Base-by-base conservation (phyloP, 208 protist species). In the Leishmania amazonensis region DNA sequence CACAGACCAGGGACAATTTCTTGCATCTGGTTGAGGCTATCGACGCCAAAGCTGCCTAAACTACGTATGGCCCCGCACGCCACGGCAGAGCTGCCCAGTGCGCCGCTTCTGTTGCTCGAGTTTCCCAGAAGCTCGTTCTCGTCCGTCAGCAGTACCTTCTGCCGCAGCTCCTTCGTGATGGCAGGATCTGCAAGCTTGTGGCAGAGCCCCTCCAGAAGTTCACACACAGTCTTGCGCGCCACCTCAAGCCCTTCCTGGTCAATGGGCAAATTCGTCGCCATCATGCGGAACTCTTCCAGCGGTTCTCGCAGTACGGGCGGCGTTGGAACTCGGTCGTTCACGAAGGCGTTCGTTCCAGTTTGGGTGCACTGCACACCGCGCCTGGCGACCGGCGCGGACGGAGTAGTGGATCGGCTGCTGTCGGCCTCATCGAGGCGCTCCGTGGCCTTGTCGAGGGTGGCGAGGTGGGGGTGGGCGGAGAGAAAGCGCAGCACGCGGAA, bases 1-100 rank as follows among this genome's bases (percentile, higher is more conserved):
- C 89, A 97, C 58, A 97, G 85, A 0, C 94, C 92, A 19, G 91
- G 89, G 11, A 96, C 72, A 62, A 97, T 88, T 81, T 95, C 86
- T 74, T 97, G 93, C 94, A 97, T 95, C 47, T 80, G 77, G 53
- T 88, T 67, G 73, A 90, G 49, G 49, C 70, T 58, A 54, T 62
- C 40, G 15, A 74, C 6, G 9, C 65, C 49, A 17, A 57, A 42
- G 11, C 49, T 65, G 62, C 13, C 60, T 3, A 31, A 35, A 19
- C 42, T 11, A 7, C 62, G 45, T 2, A 53, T 38, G 5, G 42
- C 47, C 2, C 81, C 71, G 13, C 79, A 49, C 35, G 47, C 54
- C 38, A 47, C 54, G 19, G 40, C 57, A 28, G 75, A 47, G 75
- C 38, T 67, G 38, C 75, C 19, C 38, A 35, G 54, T 15, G 24